Conservation (phyloP, 2,329 filamentous ascomycete genomes). For the Grosmannia huntii region DNA sequence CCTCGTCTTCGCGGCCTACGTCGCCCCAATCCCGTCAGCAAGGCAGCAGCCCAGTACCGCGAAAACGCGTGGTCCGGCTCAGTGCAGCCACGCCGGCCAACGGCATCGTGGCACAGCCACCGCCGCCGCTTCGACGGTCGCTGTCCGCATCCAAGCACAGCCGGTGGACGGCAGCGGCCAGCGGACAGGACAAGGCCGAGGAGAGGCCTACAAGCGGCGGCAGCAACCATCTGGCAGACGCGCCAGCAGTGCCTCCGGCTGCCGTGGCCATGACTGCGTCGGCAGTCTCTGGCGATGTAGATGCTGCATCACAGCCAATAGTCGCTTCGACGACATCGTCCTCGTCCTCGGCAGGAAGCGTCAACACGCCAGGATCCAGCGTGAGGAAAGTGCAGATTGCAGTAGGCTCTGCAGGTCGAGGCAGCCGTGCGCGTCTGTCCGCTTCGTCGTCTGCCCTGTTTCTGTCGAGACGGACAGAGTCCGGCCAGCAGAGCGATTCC, state of each 20-base stretch:
- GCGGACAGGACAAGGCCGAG: conserved; percentile 4
- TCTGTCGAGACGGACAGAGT: conserved; percentile 9
- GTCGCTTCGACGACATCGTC: conserved; percentile 7
- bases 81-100: conserved; percentile 26
- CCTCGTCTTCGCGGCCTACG: conserved; percentile 20
- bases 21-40: conserved; percentile 27
- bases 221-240: conserved; percentile 11
- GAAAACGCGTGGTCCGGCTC: conserved; percentile 45
- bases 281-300: neutral
- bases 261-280: neutral
- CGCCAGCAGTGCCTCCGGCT: neutral
- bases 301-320: neutral
- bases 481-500: conserved; percentile 28
- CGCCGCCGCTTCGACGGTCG: conserved; percentile 38
- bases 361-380: conserved; percentile 42
- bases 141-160: conserved; percentile 24
- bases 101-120: conserved; percentile 17
- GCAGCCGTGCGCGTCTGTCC: conserved; percentile 18
- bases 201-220: conserved; percentile 1
- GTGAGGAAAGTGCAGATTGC: conserved; percentile 43
- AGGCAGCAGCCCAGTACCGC: conserved; percentile 36
- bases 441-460: conserved; percentile 25
- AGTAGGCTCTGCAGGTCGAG: conserved; percentile 33
- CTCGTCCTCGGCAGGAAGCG: conserved; percentile 8
- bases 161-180: conserved; percentile 8